A percentile compares a stretch with the other conserved stretches of the same genome.
Evolutionary conservation across 768 basidiomycete genomes (phyloP).

Genomic region (Naematelia aurantialba): DNA sequence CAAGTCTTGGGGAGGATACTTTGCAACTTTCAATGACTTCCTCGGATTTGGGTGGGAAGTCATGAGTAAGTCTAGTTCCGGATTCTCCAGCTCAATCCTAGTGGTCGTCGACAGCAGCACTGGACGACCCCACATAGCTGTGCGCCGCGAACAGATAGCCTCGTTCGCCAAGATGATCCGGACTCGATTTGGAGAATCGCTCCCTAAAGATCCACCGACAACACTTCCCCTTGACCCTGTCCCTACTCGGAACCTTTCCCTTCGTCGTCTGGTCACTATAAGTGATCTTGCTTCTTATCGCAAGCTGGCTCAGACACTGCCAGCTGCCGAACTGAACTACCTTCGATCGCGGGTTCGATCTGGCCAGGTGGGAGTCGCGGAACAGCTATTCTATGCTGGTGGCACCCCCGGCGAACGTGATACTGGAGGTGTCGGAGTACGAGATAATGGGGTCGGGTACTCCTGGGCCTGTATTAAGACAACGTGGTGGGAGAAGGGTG

Average conservation of each 20-base stretch:
- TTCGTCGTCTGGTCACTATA: slow-evolving; percentile 40
- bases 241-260: slow-evolving; percentile 33
- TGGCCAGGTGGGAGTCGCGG: slow-evolving; percentile 34
- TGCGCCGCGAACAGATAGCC: slow-evolving; percentile 42
- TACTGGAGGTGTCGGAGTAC: slow-evolving; percentile 20
- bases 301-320: slow-evolving; percentile 43
- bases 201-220: slow-evolving; percentile 41
- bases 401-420: slow-evolving; percentile 15
- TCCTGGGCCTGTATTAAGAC: slow-evolving; percentile 42
- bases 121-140: slow-evolving; percentile 39
- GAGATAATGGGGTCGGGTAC: slow-evolving; percentile 39
- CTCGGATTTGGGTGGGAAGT: slow-evolving; percentile 49
- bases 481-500: slow-evolving; percentile 49
- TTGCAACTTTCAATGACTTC: slow-evolving; percentile 46
- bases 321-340: slow-evolving; percentile 43
- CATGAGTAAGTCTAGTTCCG: slow-evolving; percentile 31
- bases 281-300: slow-evolving; percentile 43
- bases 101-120: slow-evolving; percentile 40
- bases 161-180: slow-evolving; percentile 49
- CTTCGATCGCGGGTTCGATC: slow-evolving; percentile 32
- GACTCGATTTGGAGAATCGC: slow-evolving; percentile 40
- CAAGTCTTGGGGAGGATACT: slow-evolving; percentile 47
- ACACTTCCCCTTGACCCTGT: slow-evolving; percentile 31
- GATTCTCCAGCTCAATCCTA: slow-evolving; percentile 5
- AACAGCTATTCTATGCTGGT: slow-evolving; percentile 42